These are phyloP conservation scores for Polychaeton citri DNA, from an alignment of 2,329 filamentous ascomycete genomes.

Conservation along the genomic window DNA sequence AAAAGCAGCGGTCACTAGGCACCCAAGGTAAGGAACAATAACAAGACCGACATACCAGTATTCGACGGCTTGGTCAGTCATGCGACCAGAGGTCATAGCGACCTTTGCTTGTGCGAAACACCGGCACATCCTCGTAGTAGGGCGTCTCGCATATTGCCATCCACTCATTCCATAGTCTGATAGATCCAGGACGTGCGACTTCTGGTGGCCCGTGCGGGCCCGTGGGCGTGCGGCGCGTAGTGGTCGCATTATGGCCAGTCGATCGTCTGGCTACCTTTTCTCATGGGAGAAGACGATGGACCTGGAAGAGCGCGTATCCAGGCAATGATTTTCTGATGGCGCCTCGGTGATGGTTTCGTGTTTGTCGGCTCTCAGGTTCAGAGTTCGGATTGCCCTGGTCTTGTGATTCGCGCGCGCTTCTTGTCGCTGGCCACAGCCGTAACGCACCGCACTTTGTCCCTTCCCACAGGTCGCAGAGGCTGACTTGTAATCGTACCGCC, in stretches of 20 bases:
- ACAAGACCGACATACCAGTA: constrained; percentile 16
- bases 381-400: too few species aligned
- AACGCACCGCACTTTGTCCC: too few species aligned
- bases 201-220: constrained; percentile 2
- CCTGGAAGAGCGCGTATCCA: too few species aligned
- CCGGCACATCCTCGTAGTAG: constrained; percentile 22
- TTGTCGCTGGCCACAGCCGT: too few species aligned
- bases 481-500: too few species aligned
- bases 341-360: too few species aligned
- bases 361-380: too few species aligned
- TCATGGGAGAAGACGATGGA: too few species aligned
- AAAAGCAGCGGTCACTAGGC: constrained; percentile 11
- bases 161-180: constrained; percentile 29
- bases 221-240: constrained; percentile 3
- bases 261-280: constrained; percentile 8
- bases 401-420: too few species aligned
- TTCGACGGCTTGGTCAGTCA: constrained; percentile 17
- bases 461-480: too few species aligned
- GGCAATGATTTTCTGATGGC: too few species aligned
- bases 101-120: constrained; percentile 19
- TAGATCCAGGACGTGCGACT: constrained; percentile 7
- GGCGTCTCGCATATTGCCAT: constrained; percentile 27
- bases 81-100: constrained; percentile 13
- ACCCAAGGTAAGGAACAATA: constrained; percentile 10
- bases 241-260: constrained; percentile 16